Evolutionary conservation across 2,329 filamentous ascomycete species (phyloP).

Genomic region (Botrytis aclada): DNA sequence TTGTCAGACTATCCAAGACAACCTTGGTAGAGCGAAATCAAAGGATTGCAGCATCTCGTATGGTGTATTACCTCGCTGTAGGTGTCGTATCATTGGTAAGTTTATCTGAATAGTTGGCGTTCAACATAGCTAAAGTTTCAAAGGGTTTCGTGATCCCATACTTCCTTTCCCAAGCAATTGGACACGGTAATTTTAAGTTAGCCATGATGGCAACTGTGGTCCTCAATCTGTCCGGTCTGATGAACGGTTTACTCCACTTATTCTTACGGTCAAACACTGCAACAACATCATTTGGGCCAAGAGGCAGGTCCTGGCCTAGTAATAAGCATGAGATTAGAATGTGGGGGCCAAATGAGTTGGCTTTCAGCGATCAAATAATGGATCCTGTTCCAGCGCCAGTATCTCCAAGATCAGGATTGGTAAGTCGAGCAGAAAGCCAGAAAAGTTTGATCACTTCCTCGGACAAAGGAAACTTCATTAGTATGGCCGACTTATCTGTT

Average conservation of each 20-base stretch:
- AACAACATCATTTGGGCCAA: constrained; percentile 51
- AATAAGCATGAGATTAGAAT: constrained; percentile 48
- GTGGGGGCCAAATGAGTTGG: constrained; percentile 43
- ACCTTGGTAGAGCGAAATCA: constrained; percentile 56
- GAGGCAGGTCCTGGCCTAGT: constrained; percentile 47
- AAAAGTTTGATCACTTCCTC: constrained; percentile 25
- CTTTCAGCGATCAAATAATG: constrained; percentile 31
- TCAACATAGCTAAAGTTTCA: constrained; percentile 32
- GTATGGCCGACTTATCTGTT: constrained; percentile 29
- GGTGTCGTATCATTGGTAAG: constrained; percentile 57
- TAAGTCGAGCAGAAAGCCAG: constrained; percentile 27
- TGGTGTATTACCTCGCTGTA: constrained; percentile 62
- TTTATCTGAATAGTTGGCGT: constrained; percentile 24
- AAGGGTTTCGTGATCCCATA: constrained; percentile 61
- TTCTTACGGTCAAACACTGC: constrained; percentile 63
- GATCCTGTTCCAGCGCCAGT: constrained; percentile 32
- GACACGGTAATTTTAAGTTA: constrained; percentile 46
- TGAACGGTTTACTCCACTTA: constrained; percentile 63
- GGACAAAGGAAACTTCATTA: constrained; percentile 30
- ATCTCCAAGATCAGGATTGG: constrained; percentile 21
- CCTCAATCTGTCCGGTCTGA: constrained; percentile 62
- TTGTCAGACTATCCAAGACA: constrained; percentile 54
- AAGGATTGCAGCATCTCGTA: constrained; percentile 61
- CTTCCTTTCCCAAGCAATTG: constrained; percentile 56
- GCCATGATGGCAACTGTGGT: constrained; percentile 64